Percentiles rank a stretch among this genome's conserved stretches.
These are phyloP conservation scores for Polymyxa betae DNA, from an alignment of 208 protist species.

Conservation along the genomic window DNA sequence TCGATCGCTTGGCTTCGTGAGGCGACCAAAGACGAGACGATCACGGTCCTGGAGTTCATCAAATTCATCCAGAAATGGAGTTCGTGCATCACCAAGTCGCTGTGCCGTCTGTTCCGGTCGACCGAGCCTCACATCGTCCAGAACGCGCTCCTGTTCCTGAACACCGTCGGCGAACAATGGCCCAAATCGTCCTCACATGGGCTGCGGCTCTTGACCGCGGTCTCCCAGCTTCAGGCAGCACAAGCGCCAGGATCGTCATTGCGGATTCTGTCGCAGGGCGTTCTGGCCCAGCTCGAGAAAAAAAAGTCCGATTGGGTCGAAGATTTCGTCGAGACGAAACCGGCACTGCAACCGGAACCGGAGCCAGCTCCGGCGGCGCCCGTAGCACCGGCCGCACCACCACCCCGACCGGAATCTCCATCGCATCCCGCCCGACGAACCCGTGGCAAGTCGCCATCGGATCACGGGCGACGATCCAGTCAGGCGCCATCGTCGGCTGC, in stretches of 20 bases:
- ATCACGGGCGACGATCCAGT: neutral
- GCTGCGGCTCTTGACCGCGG: neutral
- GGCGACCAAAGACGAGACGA: neutral
- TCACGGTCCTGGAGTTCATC: neutral
- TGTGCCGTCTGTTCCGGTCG: conserved; percentile 4
- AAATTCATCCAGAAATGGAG: conserved; percentile 3
- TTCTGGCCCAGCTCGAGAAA: neutral
- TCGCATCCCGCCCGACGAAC: neutral
- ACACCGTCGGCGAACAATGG: neutral
- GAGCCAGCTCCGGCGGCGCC: no score
- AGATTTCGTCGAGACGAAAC: neutral
- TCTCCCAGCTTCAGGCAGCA: neutral
- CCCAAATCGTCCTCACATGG: neutral
- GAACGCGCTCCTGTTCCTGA: conserved; percentile 21
- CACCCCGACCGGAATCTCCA: neutral
- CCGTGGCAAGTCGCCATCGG: neutral
- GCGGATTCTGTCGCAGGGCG: conserved; percentile 42
- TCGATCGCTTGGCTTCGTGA: neutral
- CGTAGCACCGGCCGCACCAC: neutral
- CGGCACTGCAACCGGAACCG: neutral
- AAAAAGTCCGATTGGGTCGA: conserved; percentile 27
- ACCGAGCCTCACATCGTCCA: neutral
- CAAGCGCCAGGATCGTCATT: conserved; percentile 9
- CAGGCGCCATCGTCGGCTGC: neutral
- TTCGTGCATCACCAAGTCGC: conserved; percentile 8